Evolutionary conservation across 2,329 filamentous ascomycete genomes (phyloP).

Genomic region (Aspergillus ruber): DNA sequence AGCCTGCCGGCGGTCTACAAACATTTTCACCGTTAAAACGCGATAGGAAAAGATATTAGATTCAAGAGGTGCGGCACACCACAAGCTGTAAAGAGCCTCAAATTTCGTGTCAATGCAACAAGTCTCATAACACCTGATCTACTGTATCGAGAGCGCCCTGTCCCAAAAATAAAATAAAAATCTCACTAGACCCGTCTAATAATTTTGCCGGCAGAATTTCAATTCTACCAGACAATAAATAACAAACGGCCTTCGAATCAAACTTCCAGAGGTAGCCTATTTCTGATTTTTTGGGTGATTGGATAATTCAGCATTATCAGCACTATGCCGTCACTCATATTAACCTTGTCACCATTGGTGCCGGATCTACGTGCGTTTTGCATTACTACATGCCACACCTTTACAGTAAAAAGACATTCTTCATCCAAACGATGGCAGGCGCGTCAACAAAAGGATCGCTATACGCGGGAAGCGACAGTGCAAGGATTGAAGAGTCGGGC

Average conservation of each 20-base stretch:
- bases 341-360: neutral
- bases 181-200: neutral
- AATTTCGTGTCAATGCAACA: neutral
- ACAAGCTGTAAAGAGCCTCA: too few relatives aligned
- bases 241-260: too few relatives aligned
- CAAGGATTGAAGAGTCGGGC: conserved; percentile 81
- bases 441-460: conserved; percentile 68
- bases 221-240: too few relatives aligned
- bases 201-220: neutral
- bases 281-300: too few relatives aligned
- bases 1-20: conserved; percentile 42
- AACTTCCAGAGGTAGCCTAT: too few relatives aligned
- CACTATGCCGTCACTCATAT: neutral
- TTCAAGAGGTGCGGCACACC: neutral
- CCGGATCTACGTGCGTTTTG: neutral
- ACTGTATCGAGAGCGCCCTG: too few relatives aligned
- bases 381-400: neutral
- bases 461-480: conserved; percentile 67
- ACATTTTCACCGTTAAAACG: conserved; percentile 68
- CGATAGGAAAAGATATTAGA: conserved; percentile 46
- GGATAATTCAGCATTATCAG: neutral
- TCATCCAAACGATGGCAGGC: conserved; percentile 77
- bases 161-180: neutral
- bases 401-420: conserved; percentile 15
- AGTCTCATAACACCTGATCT: too few relatives aligned